phyloP scores from a whole-genome alignment of 1,139 yeast genomes.

The Yarrowia galli region DNA sequence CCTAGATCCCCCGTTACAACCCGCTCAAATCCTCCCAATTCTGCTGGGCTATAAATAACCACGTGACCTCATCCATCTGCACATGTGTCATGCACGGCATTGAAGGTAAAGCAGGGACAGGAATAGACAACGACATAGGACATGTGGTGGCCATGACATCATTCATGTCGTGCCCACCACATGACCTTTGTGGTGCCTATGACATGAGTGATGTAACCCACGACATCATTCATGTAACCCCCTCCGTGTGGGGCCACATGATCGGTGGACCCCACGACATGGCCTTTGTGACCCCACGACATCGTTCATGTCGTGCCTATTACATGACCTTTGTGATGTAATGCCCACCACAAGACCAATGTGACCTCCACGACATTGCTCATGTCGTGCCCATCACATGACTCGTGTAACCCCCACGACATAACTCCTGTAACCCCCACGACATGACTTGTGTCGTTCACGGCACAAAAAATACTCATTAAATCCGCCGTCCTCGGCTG shows the following conservation, averaged over 20 bases:
- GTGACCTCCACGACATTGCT: too few relatives aligned
- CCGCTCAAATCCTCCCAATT: neutral
- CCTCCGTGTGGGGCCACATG: too few relatives aligned
- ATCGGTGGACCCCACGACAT: neutral
- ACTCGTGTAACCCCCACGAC: too few relatives aligned
- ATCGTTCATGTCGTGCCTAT: neutral
- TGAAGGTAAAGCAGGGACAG: neutral
- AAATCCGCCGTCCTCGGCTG: neutral
- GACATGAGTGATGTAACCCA: constrained; percentile 14
- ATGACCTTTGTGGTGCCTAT: neutral
- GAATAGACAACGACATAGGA: neutral
- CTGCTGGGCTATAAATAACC: neutral
- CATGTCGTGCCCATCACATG: too few relatives aligned
- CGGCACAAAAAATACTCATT: neutral
- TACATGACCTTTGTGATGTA: neutral
- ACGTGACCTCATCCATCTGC: neutral
- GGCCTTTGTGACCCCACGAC: neutral
- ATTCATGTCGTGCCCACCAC: neutral
- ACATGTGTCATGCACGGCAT: constrained; percentile 3
- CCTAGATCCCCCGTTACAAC: too few relatives aligned
- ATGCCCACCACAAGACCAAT: too few relatives aligned
- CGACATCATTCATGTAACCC: neutral
- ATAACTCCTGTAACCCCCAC: too few relatives aligned
- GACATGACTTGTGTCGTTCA: neutral
- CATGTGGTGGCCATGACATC: neutral